These are phyloP conservation scores for Chondrus crispus DNA, from an alignment of 23 red algal species.

Conservation along the genomic window DNA sequence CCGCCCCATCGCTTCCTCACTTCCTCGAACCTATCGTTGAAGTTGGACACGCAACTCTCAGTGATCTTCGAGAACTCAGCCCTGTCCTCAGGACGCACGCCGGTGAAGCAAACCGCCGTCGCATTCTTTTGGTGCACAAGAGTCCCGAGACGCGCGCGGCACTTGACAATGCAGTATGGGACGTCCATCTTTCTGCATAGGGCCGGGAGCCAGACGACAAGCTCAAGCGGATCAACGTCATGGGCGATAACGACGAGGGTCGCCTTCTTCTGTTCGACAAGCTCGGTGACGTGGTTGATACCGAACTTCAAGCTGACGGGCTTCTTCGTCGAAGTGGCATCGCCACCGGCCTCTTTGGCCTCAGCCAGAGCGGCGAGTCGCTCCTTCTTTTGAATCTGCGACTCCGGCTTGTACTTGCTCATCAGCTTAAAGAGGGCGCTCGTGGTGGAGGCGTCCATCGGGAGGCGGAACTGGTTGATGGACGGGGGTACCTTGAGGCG, in stretches of 20 bases:
- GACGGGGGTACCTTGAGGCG: slow-evolving; percentile 96
- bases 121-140: slow-evolving; percentile 82
- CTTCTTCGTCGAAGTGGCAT: slow-evolving; percentile 79
- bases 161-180: slow-evolving; percentile 95
- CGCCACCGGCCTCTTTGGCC: slow-evolving; percentile 62
- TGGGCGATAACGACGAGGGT: slow-evolving; percentile 94
- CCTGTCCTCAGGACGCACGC: slow-evolving; percentile 78
- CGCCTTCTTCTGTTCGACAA: slow-evolving; percentile 93
- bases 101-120: slow-evolving; percentile 79
- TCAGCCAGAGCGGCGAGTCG: slow-evolving; percentile 76
- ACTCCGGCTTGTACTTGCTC: slow-evolving; percentile 91
- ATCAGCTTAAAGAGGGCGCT: slow-evolving; percentile 80
- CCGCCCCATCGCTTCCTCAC: slow-evolving; percentile 95
- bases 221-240: slow-evolving; percentile 96
- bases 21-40: slow-evolving; percentile 92
- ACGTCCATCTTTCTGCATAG: slow-evolving; percentile 98
- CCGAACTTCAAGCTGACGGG: slow-evolving; percentile 90
- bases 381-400: slow-evolving; percentile 71
- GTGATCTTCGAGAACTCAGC: slow-evolving; percentile 90
- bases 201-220: slow-evolving; percentile 93
- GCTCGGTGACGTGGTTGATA: slow-evolving; percentile 94
- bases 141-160: slow-evolving; percentile 76
- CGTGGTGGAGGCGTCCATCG: slow-evolving; percentile 83
- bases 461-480: slow-evolving; percentile 90
- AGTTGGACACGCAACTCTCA: slow-evolving; percentile 68